A percentile compares a stretch with the other conserved stretches of the same genome.
Conservation (phyloP, 768 basidiomycete species). For the Sistotremastrum suecicum region DNA sequence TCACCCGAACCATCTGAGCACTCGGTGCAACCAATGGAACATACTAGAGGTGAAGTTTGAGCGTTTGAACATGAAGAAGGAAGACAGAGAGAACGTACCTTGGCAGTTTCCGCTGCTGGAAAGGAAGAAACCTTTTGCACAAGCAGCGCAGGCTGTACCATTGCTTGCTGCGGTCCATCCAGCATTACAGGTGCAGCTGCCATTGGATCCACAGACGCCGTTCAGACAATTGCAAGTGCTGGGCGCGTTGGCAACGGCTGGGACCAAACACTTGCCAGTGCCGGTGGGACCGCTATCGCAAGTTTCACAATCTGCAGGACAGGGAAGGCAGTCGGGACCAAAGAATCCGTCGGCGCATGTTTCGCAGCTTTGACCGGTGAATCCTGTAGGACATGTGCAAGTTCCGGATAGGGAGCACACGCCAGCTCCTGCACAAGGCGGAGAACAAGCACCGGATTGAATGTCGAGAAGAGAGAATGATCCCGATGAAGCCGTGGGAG, state of each 20-base stretch:
- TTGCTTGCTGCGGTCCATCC: constrained; percentile 63
- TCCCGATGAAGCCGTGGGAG: constrained; percentile 24
- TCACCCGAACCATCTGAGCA: constrained; percentile 57
- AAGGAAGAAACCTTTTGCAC: constrained; percentile 64
- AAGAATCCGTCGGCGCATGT: constrained; percentile 62
- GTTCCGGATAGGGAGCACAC: constrained; percentile 56
- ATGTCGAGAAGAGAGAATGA: constrained; percentile 53
- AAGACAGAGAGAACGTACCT: constrained; percentile 26
- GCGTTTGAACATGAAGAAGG: not conserved
- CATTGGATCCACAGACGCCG: constrained; percentile 53
- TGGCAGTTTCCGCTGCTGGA: constrained; percentile 57
- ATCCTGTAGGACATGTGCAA: constrained; percentile 61
- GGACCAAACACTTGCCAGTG: constrained; percentile 52
- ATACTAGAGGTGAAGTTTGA: constrained; percentile 29
- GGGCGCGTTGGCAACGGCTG: constrained; percentile 35
- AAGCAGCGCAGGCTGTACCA: constrained; percentile 66
- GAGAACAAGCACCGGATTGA: constrained; percentile 61
- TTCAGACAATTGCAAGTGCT: constrained; percentile 73
- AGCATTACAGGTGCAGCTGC: constrained; percentile 60
- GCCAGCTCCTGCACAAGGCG: constrained; percentile 59
- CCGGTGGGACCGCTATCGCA: constrained; percentile 78
- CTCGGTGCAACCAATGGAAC: constrained; percentile 53
- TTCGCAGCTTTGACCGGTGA: constrained; percentile 71
- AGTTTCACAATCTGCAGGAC: constrained; percentile 48
- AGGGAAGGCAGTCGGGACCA: constrained; percentile 55